A percentile compares a stretch with the other conserved stretches of the same genome.
Conservation (phyloP, 169 alveolate species). For the Miamiensis avidus region DNA sequence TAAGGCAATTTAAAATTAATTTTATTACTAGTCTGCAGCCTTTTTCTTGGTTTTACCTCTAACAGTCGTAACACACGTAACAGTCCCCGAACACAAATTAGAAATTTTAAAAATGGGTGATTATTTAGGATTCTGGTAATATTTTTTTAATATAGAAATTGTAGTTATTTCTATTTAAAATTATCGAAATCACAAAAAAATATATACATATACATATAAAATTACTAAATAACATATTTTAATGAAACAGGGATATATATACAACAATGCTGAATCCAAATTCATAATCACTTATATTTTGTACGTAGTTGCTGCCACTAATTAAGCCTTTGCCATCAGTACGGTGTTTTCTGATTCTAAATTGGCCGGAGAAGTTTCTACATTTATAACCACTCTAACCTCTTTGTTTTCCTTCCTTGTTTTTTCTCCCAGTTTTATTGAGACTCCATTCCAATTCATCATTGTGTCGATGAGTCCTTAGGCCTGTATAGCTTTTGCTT, state of each 20-base stretch:
- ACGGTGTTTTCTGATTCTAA: conserved; percentile 33
- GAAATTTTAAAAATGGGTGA: too few relatives aligned
- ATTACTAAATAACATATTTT: too few relatives aligned
- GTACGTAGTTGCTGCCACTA: conserved; percentile 15
- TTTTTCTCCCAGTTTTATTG: background rate
- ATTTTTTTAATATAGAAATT: too few relatives aligned
- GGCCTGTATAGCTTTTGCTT: background rate
- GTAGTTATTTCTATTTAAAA: too few relatives aligned
- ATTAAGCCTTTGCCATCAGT: conserved; percentile 26
- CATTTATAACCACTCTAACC: conserved; percentile 23
- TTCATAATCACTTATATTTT: conserved; percentile 1
- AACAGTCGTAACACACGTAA: too few relatives aligned
- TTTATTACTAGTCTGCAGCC: too few relatives aligned
- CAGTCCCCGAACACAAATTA: too few relatives aligned
- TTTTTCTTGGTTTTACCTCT: too few relatives aligned
- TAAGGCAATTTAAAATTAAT: too few relatives aligned
- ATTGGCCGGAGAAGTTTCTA: conserved; percentile 42
- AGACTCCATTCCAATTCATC: conserved; percentile 2
- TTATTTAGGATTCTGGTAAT: too few relatives aligned
- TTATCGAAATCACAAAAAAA: too few relatives aligned
- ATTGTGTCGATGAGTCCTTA: conserved; percentile 7
- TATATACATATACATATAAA: too few relatives aligned
- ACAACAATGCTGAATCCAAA: background rate
- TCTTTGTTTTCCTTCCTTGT: background rate
- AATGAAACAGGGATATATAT: background rate